A percentile compares a stretch with the other conserved stretches of the same genome.
These are phyloP conservation scores for Hirsutella thompsonii DNA, from an alignment of 2,329 filamentous ascomycete species.

Conservation along the genomic window DNA sequence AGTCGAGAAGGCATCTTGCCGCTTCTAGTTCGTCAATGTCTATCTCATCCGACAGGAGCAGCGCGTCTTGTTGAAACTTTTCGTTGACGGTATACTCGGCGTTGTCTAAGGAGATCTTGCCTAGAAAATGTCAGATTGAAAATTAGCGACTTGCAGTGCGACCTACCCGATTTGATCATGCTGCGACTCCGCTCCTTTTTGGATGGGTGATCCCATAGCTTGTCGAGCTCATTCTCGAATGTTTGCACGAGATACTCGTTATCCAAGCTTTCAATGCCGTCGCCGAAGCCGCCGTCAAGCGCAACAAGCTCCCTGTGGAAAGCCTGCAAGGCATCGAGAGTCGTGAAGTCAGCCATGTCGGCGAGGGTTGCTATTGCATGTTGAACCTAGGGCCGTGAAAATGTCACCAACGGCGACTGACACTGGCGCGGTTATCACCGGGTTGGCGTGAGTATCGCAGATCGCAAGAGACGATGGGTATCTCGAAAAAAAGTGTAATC, in stretches of 20 bases:
- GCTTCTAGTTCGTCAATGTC: slow-evolving; percentile 84
- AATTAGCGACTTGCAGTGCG: neutral
- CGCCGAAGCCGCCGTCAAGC: slow-evolving; percentile 53
- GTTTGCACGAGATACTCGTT: slow-evolving; percentile 57
- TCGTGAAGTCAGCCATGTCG: slow-evolving; percentile 60
- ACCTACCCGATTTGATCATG: slow-evolving; percentile 52
- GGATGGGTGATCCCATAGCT: slow-evolving; percentile 59
- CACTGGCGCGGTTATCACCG: no score
- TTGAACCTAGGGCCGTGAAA: slow-evolving; percentile 8
- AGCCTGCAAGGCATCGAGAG: slow-evolving; percentile 65
- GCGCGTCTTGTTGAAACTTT: slow-evolving; percentile 70
- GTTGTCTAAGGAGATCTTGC: slow-evolving; percentile 61
- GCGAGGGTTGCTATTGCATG: slow-evolving; percentile 32
- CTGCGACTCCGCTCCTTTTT: slow-evolving; percentile 67
- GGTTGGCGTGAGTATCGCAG: no score
- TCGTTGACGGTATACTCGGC: slow-evolving; percentile 72
- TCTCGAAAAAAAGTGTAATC: no score
- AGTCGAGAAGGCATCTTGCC: slow-evolving; percentile 61
- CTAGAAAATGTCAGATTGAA: slow-evolving; percentile 27
- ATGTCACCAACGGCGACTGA: neutral
- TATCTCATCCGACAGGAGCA: slow-evolving; percentile 76
- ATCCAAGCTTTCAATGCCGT: slow-evolving; percentile 52
- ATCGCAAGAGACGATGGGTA: no score
- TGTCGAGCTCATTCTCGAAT: slow-evolving; percentile 59
- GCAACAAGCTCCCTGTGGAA: slow-evolving; percentile 77